Conservation (phyloP, 805 yeast genomes). For the Candida hispaniensis region DNA sequence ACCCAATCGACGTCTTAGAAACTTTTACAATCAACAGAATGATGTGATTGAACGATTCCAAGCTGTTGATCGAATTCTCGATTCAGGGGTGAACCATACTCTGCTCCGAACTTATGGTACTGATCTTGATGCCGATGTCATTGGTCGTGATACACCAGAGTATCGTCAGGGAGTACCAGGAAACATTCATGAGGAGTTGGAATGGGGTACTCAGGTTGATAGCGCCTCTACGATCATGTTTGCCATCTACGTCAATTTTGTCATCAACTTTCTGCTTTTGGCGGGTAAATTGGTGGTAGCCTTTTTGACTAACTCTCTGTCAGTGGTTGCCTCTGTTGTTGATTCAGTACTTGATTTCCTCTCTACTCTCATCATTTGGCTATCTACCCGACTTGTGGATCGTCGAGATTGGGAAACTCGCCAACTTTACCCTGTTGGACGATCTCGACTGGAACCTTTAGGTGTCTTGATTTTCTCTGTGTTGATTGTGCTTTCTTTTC, state of each 20-base stretch:
- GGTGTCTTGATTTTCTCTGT: conserved; percentile 67
- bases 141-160: conserved; percentile 23
- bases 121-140: conserved; percentile 22
- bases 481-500: conserved; percentile 57
- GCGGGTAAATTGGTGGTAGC: conserved; percentile 52
- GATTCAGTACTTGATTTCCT: conserved; percentile 66
- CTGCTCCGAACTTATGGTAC: conserved; percentile 54
- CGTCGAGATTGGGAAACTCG: conserved; percentile 37
- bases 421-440: conserved; percentile 51
- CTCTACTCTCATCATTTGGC: conserved; percentile 61
- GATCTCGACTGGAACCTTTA: conserved; percentile 62
- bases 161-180: conserved; percentile 41
- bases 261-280: conserved; percentile 44
- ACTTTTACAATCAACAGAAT: conserved; percentile 50
- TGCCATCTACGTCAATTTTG: conserved; percentile 57
- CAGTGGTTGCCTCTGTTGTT: conserved; percentile 66
- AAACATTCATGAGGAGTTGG: conserved; percentile 44
- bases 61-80: conserved; percentile 55
- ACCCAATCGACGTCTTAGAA: conserved; percentile 25
- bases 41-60: conserved; percentile 43
- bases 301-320: conserved; percentile 56
- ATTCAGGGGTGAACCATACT: conserved; percentile 55
- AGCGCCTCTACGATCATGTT: conserved; percentile 38
- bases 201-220: conserved; percentile 37
- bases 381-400: conserved; percentile 38